Base-by-base conservation (phyloP, 108 stramenopile species). In the Conticribra guillardii region DNA sequence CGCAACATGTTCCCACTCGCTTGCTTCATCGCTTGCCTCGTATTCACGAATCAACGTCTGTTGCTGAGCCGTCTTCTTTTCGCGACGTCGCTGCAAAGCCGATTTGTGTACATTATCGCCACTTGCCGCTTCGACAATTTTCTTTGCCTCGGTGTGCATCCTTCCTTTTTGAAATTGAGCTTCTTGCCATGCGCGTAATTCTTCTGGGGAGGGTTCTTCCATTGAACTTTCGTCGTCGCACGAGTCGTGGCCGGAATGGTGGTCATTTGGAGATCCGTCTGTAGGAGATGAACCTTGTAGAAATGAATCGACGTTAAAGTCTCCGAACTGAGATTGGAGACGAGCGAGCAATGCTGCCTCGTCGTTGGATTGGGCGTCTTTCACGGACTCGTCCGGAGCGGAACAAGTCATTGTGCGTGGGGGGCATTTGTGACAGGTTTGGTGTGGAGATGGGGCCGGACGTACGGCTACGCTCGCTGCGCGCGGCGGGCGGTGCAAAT, bases 161-260 rank as follows among this genome's bases (percentile, higher is more conserved):
- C 64, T 61, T 11, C 85, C 87, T 41, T 63, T 82, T 72, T 55
- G 61, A 64, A 71, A 89, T 58, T 89, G 87, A 14, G 83, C 70
- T 45, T 76, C 84, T 69, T 89, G 87, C 87, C 87, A 89, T 28
- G 80, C 84, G 14, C 19, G 48, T 2, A 89, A 62, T 66, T 89
- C 87, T 74, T 86, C 83, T 11, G 83, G 73, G 18, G 83, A 74
- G 31, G 87, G 87, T 49, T 88, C 87, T 51, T 58, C 69, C 29
- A 72, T 11, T 8, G 73, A 74, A 31, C 66, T 82, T 24, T 72
- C 68, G n/a, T 63, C 33, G 37, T 64, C 46, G 32, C 46, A 52
- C 11, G 32, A 46, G 27, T 49, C 55, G 18, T 49, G 50, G 28
- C 46, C 31, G 47, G 48, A 27, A 31, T 48, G 37, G 17, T 22